phyloP scores from a whole-genome alignment of 2,329 filamentous ascomycete genomes.

The Colletotrichum agaves region DNA sequence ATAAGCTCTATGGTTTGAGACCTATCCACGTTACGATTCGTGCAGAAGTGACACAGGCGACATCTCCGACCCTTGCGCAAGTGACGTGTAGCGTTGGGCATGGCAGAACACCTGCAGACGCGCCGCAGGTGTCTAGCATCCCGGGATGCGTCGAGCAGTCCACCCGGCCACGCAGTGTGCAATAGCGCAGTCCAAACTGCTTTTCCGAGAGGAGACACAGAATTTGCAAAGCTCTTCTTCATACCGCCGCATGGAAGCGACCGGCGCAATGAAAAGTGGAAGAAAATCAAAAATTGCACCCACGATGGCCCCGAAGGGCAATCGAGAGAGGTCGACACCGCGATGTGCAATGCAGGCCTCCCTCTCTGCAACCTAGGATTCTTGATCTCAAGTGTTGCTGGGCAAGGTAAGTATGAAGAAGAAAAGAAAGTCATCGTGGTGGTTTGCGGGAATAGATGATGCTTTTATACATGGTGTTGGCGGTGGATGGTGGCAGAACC shows the following conservation, averaged over 20 bases:
- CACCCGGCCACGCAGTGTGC: too few species aligned
- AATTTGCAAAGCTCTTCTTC: slow-evolving; percentile 32
- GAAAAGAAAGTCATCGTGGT: slow-evolving; percentile 23
- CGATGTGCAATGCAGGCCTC: slow-evolving; percentile 64
- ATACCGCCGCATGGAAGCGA: slow-evolving; percentile 37
- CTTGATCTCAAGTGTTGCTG: slow-evolving; percentile 55
- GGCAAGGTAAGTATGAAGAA: slow-evolving; percentile 65
- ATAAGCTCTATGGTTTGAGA: too few species aligned
- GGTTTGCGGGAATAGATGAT: slow-evolving; percentile 9
- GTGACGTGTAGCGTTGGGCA: too few species aligned
- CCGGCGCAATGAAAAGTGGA: slow-evolving; percentile 40
- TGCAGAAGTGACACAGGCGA: too few species aligned
- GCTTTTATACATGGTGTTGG: slow-evolving; percentile 46
- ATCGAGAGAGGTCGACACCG: slow-evolving; percentile 38
- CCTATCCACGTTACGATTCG: too few species aligned
- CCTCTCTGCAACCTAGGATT: slow-evolving; percentile 53
- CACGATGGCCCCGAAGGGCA: slow-evolving; percentile 40
- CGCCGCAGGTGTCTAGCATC: too few species aligned
- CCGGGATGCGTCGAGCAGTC: too few species aligned
- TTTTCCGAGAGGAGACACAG: too few species aligned
- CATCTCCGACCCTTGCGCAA: too few species aligned
- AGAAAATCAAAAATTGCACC: slow-evolving; percentile 40
- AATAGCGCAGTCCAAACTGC: too few species aligned
- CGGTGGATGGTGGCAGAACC: not conserved
- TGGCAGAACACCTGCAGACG: too few species aligned